Evolutionary conservation across 2,329 filamentous ascomycete species (phyloP).

Genomic region (Cytospora piceae): DNA sequence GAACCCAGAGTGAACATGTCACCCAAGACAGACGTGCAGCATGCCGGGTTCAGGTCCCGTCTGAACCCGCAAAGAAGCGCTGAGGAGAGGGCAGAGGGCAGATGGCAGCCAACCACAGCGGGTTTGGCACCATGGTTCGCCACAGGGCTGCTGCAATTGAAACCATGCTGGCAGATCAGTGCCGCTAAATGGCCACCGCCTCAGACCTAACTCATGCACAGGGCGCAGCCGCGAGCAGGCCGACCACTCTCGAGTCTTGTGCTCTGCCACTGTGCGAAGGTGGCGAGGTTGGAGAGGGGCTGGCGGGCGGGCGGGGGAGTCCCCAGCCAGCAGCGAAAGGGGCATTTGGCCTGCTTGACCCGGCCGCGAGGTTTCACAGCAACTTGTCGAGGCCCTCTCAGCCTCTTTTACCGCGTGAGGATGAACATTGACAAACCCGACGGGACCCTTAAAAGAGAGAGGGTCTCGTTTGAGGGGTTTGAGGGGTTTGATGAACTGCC

Average conservation of each 20-base stretch:
- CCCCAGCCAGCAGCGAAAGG: conserved; percentile 18
- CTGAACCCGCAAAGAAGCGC: conserved; percentile 1
- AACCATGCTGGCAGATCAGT: conserved; percentile 23
- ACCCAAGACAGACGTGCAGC: conserved; percentile 15
- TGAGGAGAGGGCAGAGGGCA: conserved; percentile 2
- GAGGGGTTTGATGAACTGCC: conserved; percentile 21
- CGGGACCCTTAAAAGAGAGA: background rate
- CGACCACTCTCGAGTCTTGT: conserved; percentile 14
- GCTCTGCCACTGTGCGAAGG: conserved; percentile 23
- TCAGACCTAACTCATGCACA: conserved; percentile 22
- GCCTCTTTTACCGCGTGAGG: background rate
- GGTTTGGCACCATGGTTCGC: conserved; percentile 18
- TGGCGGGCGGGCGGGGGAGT: conserved; percentile 21
- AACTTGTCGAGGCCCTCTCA: conserved; percentile 16
- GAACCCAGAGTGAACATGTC: conserved; percentile 20
- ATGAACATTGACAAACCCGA: background rate
- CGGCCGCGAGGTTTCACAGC: conserved; percentile 25
- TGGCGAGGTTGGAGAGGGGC: conserved; percentile 28
- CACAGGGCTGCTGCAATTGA: conserved; percentile 22
- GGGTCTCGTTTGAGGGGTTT: conserved; percentile 19
- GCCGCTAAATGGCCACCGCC: conserved; percentile 20
- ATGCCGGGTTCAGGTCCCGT: conserved; percentile 11
- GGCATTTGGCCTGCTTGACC: conserved; percentile 14
- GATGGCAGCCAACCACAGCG: conserved; percentile 17
- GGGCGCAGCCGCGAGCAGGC: conserved; percentile 19